Evolutionary conservation across 169 alveolate species (phyloP), one percentile per base, ranked within the genome.

Genomic region (Plasmodium fragile): DNA sequence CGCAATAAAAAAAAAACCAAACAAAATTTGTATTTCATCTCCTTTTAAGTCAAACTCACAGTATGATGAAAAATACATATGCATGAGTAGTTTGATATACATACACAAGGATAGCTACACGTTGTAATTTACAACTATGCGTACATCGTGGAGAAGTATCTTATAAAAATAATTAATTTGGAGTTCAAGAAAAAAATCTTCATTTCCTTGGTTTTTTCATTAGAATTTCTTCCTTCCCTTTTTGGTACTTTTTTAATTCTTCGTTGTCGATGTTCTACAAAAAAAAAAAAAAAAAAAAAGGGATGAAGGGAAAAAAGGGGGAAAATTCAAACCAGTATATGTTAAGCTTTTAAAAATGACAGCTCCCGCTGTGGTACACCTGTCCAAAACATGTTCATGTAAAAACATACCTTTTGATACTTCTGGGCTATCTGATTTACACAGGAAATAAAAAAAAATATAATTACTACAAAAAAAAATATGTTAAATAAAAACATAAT

Each of bases 361-460:
- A 7, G 28, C 16, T 79, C 25, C 30, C 10, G n/a, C 18, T 45
- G 39, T 69, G 10, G 30, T 25, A 59, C 2, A 65, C 34, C 10
- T 82, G 36, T 82, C 71, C 22, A 1, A 59, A 34, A 6, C n/a
- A 34, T 6, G 0, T 18, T n/a, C 75, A 25, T 7, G 16, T 59
- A 25, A 59, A 59, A 59, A 0, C 34, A 59, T 32, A 87, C 93
- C 93, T 89, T 78, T 72, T 89, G 94, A 49, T 89, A 77, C 45
- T 89, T 89, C 70, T 89, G 94, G 43, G 94, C 94, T 78, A 89
- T 89, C 52, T 89, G 94, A 77, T 89, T 89, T 36, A 89, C 70
- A 69, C 94, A 89, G 30, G 94, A 89, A 59, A 89, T 89, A 65
- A 89, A 89, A 89, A 89, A 89, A 79, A 53, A n/a, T 30, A 89